phyloP scores from a whole-genome alignment of 768 basidiomycete species.

The Xerocomellus intermedius region DNA sequence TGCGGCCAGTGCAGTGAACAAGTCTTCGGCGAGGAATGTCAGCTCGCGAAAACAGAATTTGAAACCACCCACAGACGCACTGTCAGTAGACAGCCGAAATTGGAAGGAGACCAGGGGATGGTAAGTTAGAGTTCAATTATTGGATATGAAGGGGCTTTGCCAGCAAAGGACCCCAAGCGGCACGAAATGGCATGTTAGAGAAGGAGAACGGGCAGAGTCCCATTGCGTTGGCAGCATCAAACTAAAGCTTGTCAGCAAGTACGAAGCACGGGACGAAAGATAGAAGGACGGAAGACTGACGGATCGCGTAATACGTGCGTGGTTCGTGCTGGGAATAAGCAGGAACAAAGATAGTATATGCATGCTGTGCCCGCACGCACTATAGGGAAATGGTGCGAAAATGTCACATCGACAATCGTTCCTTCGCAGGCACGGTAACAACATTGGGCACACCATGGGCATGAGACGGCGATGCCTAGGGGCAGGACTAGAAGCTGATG shows the following conservation, averaged over 20 bases:
- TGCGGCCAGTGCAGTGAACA: neutral
- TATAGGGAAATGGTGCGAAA: constrained; percentile 13
- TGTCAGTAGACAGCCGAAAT: neutral
- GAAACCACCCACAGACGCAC: constrained; percentile 3
- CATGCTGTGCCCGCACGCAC: constrained; percentile 20
- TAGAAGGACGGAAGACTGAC: constrained; percentile 15
- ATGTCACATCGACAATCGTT: constrained; percentile 13
- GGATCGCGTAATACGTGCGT: constrained; percentile 20
- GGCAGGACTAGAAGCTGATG: constrained; percentile 27
- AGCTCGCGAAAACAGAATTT: constrained; percentile 3
- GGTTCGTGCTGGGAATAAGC: constrained; percentile 17
- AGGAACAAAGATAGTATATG: constrained; percentile 23
- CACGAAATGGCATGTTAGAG: constrained; percentile 7
- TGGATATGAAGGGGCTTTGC: constrained; percentile 22
- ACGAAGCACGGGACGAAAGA: constrained; percentile 2
- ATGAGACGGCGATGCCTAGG: constrained; percentile 23
- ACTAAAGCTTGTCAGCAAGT: constrained; percentile 18
- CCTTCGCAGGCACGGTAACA: constrained; percentile 15
- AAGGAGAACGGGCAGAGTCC: constrained; percentile 1
- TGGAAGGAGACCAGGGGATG: neutral
- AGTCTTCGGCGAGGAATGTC: neutral
- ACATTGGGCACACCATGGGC: constrained; percentile 7
- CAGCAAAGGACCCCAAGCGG: constrained; percentile 8
- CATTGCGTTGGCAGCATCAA: constrained; percentile 11
- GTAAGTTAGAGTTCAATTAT: constrained; percentile 26